Evolutionary conservation across 768 basidiomycete species (phyloP).

Genomic region (Myochromella boudieri): DNA sequence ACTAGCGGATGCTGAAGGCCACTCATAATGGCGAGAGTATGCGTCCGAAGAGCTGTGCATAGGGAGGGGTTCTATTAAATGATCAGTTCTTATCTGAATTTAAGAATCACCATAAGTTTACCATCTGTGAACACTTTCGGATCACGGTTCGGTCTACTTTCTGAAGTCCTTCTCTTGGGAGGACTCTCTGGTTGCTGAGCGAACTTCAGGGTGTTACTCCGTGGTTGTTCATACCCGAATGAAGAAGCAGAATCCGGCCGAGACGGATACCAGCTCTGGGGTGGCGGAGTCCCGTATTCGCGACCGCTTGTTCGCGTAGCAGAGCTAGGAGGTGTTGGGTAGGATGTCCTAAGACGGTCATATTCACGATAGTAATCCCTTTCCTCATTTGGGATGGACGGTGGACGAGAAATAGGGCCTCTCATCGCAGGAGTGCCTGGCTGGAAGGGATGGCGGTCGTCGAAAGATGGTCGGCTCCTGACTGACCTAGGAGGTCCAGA

Average conservation of each 20-base stretch:
- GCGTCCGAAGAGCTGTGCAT: conserved; percentile 11
- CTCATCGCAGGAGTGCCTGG: conserved; percentile 5
- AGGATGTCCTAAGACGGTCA: conserved; percentile 10
- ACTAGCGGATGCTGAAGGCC: conserved; percentile 14
- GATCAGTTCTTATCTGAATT: too few relatives aligned
- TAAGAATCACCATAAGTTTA: neutral
- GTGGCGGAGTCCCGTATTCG: conserved; percentile 12
- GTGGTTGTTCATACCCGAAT: conserved; percentile 11
- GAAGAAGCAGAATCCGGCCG: conserved; percentile 5
- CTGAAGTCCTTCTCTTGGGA: conserved; percentile 18
- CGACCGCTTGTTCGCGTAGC: conserved; percentile 14
- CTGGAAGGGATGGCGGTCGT: conserved; percentile 16
- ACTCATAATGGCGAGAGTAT: conserved; percentile 14
- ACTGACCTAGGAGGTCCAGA: conserved; percentile 18
- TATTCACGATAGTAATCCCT: conserved; percentile 13
- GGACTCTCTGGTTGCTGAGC: conserved; percentile 18
- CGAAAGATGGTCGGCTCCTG: conserved; percentile 26
- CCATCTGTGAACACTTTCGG: conserved; percentile 18
- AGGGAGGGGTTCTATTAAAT: conserved; percentile 11
- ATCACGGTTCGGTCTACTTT: conserved; percentile 15
- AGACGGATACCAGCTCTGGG: conserved; percentile 1
- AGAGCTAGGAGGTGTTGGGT: conserved; percentile 20
- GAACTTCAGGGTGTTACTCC: conserved; percentile 19
- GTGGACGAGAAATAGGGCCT: conserved; percentile 8
- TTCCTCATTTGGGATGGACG: conserved; percentile 16